Conservation (phyloP, 257 asterid species). For the Solanum verrucosum region DNA sequence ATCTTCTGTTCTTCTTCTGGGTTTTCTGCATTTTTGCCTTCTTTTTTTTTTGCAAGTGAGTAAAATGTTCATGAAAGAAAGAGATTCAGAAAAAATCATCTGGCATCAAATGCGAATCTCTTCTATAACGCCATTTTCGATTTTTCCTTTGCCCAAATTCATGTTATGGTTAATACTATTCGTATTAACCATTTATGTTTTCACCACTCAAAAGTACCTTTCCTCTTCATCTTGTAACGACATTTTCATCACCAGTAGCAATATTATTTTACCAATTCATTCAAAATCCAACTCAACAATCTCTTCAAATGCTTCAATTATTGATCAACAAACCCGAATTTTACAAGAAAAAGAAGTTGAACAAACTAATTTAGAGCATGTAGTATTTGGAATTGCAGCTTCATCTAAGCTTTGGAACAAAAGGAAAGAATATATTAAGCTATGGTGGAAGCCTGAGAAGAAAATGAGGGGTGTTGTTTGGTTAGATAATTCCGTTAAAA, state of each 20-base stretch:
- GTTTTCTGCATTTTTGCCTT: background rate
- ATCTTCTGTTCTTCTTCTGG: background rate
- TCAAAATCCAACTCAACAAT: background rate
- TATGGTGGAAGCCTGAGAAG: slow-evolving; percentile 62
- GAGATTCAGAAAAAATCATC: slow-evolving; percentile 43
- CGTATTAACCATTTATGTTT: slow-evolving; percentile 36
- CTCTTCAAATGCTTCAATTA: background rate
- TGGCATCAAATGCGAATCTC: slow-evolving; percentile 61
- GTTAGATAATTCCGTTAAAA: slow-evolving; percentile 43
- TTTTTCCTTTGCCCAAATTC: slow-evolving; percentile 34
- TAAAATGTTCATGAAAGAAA: slow-evolving; percentile 28
- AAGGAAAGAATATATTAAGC: slow-evolving; percentile 8
- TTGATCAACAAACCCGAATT: background rate
- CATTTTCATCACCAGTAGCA: slow-evolving; percentile 12
- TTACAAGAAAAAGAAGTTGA: background rate
- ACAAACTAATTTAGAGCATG: slow-evolving; percentile 4
- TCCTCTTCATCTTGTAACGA: slow-evolving; percentile 30
- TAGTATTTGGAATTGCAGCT: slow-evolving; percentile 16
- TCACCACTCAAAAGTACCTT: slow-evolving; percentile 38
- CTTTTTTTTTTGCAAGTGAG: background rate
- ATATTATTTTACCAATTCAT: background rate
- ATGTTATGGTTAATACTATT: slow-evolving; percentile 52
- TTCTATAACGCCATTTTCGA: slow-evolving; percentile 6
- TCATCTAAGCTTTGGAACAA: slow-evolving; percentile 6
- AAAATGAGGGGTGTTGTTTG: slow-evolving; percentile 67